Percentiles rank a stretch among this genome's conserved stretches.
phyloP scores from a whole-genome alignment of 2,329 filamentous ascomycete genomes.

The Exophiala xenobiotica region DNA sequence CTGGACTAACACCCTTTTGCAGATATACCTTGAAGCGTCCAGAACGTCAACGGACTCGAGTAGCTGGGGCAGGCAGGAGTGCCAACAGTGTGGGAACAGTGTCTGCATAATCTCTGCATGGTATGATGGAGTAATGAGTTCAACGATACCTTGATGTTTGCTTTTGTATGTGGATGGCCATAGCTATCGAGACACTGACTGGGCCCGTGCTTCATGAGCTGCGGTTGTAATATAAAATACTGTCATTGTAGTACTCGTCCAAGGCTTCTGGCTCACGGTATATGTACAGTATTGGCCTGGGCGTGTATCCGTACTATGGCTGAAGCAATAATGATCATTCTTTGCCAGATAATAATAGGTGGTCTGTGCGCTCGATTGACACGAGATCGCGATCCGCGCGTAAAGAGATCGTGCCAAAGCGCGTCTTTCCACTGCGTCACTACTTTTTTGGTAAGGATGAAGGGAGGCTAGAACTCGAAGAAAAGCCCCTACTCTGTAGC shows the following conservation, averaged over 20 bases:
- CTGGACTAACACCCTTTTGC: constrained; percentile 6
- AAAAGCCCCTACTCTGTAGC: too few species aligned
- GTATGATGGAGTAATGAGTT: constrained; percentile 4
- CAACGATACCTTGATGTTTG: too few species aligned
- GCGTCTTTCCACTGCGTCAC: constrained; percentile 18
- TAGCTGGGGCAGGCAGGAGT: constrained; percentile 6
- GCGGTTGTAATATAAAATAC: too few species aligned
- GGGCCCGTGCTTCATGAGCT: too few species aligned
- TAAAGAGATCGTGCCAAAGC: background rate
- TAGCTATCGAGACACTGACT: background rate
- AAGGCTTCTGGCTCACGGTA: too few species aligned
- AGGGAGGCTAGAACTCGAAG: background rate
- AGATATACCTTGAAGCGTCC: constrained; percentile 30
- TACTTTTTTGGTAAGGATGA: constrained; percentile 4
- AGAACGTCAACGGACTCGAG: constrained; percentile 19
- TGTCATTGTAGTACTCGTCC: too few species aligned
- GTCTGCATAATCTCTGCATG: constrained; percentile 4
- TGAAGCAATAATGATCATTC: too few species aligned
- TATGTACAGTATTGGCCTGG: too few species aligned
- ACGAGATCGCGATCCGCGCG: background rate
- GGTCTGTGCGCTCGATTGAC: constrained; percentile 4
- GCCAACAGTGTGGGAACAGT: constrained; percentile 15
- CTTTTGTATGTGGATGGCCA: too few species aligned
- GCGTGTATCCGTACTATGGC: too few species aligned
- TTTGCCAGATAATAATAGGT: background rate